Percentiles rank a stretch among this genome's conserved stretches.
Evolutionary conservation across 148 eudicot species (phyloP).

Genomic region (Vaccinium macrocarpon): DNA sequence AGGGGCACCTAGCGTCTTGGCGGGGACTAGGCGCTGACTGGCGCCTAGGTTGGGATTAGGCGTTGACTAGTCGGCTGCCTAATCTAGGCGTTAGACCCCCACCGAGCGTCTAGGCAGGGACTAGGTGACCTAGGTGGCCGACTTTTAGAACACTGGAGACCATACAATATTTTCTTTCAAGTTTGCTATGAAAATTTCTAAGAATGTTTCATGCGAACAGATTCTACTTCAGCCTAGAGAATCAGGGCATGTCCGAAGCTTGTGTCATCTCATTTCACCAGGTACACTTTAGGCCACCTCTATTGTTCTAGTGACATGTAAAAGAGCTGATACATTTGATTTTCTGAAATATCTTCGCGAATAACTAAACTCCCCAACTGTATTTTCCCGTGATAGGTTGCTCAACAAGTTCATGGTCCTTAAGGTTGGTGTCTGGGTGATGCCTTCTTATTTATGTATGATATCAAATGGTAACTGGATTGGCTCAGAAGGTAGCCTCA

Average conservation of each 20-base stretch:
- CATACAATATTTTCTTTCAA: neutral
- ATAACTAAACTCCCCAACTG: conserved; percentile 1
- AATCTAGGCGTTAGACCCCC: too few species aligned
- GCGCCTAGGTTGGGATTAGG: too few species aligned
- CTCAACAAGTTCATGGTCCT: conserved; percentile 20
- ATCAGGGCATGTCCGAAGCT: conserved; percentile 24
- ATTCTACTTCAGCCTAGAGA: conserved; percentile 18
- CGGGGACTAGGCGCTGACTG: too few species aligned
- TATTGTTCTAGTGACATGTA: neutral
- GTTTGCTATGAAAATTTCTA: neutral
- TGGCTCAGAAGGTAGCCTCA: neutral
- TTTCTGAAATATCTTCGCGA: neutral
- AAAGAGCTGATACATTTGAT: neutral
- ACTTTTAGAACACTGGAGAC: too few species aligned
- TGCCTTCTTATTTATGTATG: neutral
- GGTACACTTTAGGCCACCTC: conserved; percentile 26
- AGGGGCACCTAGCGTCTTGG: too few species aligned
- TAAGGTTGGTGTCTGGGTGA: conserved; percentile 37
- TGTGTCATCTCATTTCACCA: conserved; percentile 25
- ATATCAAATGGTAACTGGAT: neutral
- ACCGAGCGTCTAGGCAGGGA: too few species aligned
- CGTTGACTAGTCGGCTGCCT: too few species aligned
- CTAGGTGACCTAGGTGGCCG: too few species aligned
- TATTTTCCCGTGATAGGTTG: conserved; percentile 26
- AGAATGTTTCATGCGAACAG: conserved; percentile 19